Conservation (phyloP, 164 flowering plant species). For the Aristolochia contorta region DNA sequence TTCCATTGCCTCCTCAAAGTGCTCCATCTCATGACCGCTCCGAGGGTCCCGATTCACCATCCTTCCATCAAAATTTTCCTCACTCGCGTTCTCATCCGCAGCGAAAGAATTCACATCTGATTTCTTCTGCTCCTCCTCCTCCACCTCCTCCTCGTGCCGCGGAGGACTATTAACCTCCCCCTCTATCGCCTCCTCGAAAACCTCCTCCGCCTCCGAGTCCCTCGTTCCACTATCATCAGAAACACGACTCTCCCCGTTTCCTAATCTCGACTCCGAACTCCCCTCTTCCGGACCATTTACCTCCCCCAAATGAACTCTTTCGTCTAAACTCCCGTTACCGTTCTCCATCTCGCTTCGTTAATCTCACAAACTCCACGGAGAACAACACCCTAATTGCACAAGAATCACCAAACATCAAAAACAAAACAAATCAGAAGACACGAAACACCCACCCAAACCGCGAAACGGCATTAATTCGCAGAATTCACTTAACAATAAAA, state of each 20-base stretch:
- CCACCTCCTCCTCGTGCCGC: no score
- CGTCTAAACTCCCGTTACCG: conserved; percentile 26
- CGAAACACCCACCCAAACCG: conserved; percentile 1
- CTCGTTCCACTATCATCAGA: conserved; percentile 18
- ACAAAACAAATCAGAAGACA: not conserved
- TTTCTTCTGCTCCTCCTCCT: not conserved
- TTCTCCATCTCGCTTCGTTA: conserved; percentile 32
- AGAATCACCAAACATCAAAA: not conserved
- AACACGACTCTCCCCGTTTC: conserved; percentile 11
- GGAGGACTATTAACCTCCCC: conserved; percentile 4
- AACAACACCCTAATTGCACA: no score
- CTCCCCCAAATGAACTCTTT: conserved; percentile 15
- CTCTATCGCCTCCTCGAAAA: conserved; percentile 44
- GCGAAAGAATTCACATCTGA: not conserved
- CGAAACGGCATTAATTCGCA: not conserved
- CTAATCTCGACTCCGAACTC: conserved; percentile 16
- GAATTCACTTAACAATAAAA: not conserved
- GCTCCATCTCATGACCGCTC: conserved; percentile 21
- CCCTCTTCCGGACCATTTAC: conserved; percentile 17
- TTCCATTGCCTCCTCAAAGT: conserved; percentile 39
- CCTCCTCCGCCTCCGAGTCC: conserved; percentile 38
- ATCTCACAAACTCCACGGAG: not conserved
- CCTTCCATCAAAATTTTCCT: conserved; percentile 5
- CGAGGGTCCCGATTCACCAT: conserved; percentile 13
- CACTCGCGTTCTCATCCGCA: conserved; percentile 13